Evolutionary conservation across 805 yeast genomes (phyloP).

Genomic region (Lipomyces oligophaga): DNA sequence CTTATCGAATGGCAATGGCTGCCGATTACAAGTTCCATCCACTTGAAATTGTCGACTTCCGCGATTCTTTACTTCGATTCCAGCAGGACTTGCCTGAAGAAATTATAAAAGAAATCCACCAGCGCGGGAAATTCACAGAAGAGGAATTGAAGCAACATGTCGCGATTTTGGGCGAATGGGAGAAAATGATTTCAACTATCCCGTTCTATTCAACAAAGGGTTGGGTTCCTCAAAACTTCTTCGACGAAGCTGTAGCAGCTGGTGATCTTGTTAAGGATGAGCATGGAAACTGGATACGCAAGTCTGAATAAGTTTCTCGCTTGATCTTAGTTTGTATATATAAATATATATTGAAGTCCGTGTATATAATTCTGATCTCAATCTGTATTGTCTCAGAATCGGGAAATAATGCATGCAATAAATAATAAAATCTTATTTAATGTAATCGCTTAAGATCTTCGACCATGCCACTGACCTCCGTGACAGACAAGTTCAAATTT

Average conservation of each 20-base stretch:
- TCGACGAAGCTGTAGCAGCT: constrained; percentile 61
- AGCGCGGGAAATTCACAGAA: constrained; percentile 61
- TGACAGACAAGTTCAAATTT: constrained; percentile 1
- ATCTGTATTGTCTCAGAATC: not conserved
- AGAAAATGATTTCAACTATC: constrained; percentile 58
- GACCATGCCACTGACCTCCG: constrained; percentile 14
- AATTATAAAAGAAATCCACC: constrained; percentile 33
- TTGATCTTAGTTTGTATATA: not conserved
- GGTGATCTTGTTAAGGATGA: constrained; percentile 63
- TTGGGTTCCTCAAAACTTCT: constrained; percentile 95
- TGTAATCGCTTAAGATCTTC: constrained; percentile 27
- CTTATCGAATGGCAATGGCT: constrained; percentile 28
- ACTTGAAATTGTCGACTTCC: constrained; percentile 42
- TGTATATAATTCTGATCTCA: not conserved
- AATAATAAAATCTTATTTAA: not conserved
- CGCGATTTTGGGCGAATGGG: constrained; percentile 59
- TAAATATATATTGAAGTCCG: no score
- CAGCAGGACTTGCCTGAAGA: constrained; percentile 33
- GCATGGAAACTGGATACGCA: constrained; percentile 49
- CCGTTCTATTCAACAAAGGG: constrained; percentile 92
- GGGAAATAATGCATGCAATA: not conserved
- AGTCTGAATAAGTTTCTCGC: not conserved
- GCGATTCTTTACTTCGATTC: constrained; percentile 34
- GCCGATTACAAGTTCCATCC: constrained; percentile 29
- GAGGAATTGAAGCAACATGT: constrained; percentile 58